Evolutionary conservation across 768 basidiomycete species (phyloP), one percentile per base, ranked within the genome.

Genomic region (Russula compacta): DNA sequence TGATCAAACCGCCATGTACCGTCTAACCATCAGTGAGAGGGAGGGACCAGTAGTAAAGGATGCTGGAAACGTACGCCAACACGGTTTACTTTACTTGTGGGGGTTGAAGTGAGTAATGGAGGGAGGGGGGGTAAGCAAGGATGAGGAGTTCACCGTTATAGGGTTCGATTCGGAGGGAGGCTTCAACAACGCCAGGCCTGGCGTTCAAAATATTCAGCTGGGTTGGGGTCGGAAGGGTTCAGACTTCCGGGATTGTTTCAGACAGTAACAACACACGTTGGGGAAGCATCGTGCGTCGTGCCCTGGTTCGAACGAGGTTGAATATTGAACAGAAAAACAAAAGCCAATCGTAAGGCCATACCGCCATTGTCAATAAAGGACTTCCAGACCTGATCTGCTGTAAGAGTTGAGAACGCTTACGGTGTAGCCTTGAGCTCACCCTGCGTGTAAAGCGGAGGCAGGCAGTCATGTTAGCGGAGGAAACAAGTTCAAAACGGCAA

Each of bases 211-310:
- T 81, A 38, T 78, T 76, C 40, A 92, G 79, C 86, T 90, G 65
- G 21, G 59, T 17, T n/a, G n/a, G 36, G 11, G 52, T 40, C 42
- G 32, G 15, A 51, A 32, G 19, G 49, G 44, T 21, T 55, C 35
- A 35, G 57, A 55, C 14, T 58, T 21, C 53, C 35, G 32, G 57
- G 53, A 14, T 58, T 24, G 47, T 15, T n/a, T 42, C 43, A 10
- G 32, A 17, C 29, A 12, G 21, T n/a, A 6, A 9, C 24, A 49
- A 67, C 77, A 66, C 68, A 89, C 88, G 66, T 88, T 85, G 1
- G 89, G 88, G 71, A 92, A 89, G 68, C 90, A 90, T 59, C 81
- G 82, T 19, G 80, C 78, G 68, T 92, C 90, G 69, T 92, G 90
- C 6, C 90, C 89, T 90, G 70, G 6, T 52, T 17, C 38, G 61